A percentile compares a stretch with the other conserved stretches of the same genome.
Evolutionary conservation across 805 yeast species (phyloP).

Genomic region (Metschnikowia similis): DNA sequence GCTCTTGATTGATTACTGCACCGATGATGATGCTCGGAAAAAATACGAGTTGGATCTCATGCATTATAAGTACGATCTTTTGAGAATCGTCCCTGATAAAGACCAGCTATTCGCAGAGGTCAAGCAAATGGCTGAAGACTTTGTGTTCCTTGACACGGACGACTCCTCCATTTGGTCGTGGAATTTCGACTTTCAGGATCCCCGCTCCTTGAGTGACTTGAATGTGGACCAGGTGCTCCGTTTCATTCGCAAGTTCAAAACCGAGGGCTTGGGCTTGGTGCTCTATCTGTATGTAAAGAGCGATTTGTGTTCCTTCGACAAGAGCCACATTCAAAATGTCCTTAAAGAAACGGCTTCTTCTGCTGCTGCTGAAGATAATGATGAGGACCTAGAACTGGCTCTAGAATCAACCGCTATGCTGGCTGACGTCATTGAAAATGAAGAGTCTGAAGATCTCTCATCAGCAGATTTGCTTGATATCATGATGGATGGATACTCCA

Average conservation of each 20-base stretch:
- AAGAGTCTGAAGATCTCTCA: conserved; percentile 19
- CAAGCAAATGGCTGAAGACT: conserved; percentile 58
- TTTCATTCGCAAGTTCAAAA: conserved; percentile 54
- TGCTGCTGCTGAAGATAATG: neutral
- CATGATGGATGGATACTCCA: conserved; percentile 48
- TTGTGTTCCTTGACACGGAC: conserved; percentile 63
- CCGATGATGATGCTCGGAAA: conserved; percentile 60
- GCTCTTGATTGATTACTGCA: conserved; percentile 49
- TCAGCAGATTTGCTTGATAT: conserved; percentile 50
- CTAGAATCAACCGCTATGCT: conserved; percentile 6
- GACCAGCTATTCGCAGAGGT: conserved; percentile 38
- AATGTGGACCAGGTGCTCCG: conserved; percentile 43
- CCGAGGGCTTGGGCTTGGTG: conserved; percentile 57
- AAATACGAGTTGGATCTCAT: conserved; percentile 57
- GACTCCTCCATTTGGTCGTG: conserved; percentile 67
- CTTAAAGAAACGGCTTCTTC: conserved; percentile 11
- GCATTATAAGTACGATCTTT: conserved; percentile 49
- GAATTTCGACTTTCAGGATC: conserved; percentile 72
- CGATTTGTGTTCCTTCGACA: conserved; percentile 61
- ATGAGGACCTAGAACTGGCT: conserved; percentile 8
- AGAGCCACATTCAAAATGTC: conserved; percentile 21
- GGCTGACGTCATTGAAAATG: conserved; percentile 8
- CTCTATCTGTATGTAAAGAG: conserved; percentile 63
- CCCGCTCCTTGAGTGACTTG: conserved; percentile 43
- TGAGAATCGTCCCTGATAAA: conserved; percentile 54